Conservation (phyloP, 75 land plant species). For the Chamaecyparis obtusa region DNA sequence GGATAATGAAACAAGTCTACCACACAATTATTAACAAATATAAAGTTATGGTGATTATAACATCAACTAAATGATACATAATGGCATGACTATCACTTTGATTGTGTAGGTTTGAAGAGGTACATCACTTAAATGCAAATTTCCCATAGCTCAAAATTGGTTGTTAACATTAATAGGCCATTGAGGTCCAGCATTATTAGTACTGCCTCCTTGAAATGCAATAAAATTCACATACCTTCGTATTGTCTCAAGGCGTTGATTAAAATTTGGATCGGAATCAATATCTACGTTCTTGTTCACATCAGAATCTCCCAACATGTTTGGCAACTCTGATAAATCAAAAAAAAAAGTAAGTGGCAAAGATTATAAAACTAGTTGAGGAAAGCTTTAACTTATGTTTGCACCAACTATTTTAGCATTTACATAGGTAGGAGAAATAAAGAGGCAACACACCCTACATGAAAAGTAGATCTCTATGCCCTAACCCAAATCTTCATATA, state of each 20-base stretch:
- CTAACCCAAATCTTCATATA: background rate
- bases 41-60: background rate
- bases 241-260: conserved; percentile 3
- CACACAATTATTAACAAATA: no score
- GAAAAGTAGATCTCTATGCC: background rate
- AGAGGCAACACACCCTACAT: background rate
- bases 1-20: no score
- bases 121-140: background rate
- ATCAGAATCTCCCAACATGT: background rate
- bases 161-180: background rate
- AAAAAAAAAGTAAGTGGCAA: background rate
- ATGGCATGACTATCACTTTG: background rate
- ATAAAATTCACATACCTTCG: conserved; percentile 7
- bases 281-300: background rate
- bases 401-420: background rate
- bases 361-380: background rate
- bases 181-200: background rate
- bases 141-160: background rate
- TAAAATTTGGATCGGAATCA: conserved; percentile 1
- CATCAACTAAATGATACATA: background rate
- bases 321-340: conserved; percentile 3
- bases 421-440: background rate
- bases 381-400: background rate
- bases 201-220: background rate
- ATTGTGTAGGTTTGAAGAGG: background rate